Percentiles rank a stretch among this genome's conserved stretches.
Evolutionary conservation across 2,329 filamentous ascomycete genomes (phyloP).

Genomic region (Aureobasidium sp.): DNA sequence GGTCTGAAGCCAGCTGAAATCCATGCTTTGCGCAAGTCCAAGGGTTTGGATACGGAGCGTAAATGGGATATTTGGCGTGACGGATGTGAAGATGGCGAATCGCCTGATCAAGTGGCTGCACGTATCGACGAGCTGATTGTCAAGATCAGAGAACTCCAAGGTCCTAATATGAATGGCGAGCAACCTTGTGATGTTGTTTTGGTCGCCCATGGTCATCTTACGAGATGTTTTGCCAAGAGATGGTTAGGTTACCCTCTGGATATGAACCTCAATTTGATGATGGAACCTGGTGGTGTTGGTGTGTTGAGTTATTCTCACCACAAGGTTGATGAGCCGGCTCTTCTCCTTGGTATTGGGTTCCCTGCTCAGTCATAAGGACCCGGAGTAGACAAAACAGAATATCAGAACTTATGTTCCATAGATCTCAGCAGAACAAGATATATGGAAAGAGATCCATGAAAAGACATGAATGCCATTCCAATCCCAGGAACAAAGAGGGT

Average conservation of each 20-base stretch:
- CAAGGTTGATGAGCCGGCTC: slow-evolving; percentile 55
- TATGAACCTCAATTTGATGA: slow-evolving; percentile 79
- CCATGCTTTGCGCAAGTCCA: slow-evolving; percentile 46
- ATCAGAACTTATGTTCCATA: neutral
- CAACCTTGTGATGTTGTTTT: slow-evolving; percentile 75
- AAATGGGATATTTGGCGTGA: slow-evolving; percentile 92
- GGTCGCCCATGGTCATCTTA: slow-evolving; percentile 91
- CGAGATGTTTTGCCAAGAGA: slow-evolving; percentile 87
- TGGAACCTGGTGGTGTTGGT: slow-evolving; percentile 70
- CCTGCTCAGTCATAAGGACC: slow-evolving; percentile 3
- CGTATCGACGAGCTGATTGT: slow-evolving; percentile 80
- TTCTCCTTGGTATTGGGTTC: slow-evolving; percentile 46
- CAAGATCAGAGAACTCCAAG: slow-evolving; percentile 70
- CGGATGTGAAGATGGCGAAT: slow-evolving; percentile 74
- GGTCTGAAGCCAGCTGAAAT: slow-evolving; percentile 61
- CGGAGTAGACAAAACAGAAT: neutral
- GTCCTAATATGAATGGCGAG: slow-evolving; percentile 46
- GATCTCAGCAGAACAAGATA: too few species aligned
- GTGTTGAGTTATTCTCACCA: slow-evolving; percentile 59
- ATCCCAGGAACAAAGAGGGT: neutral
- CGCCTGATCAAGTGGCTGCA: slow-evolving; percentile 74
- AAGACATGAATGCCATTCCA: too few species aligned
- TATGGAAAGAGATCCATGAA: too few species aligned
- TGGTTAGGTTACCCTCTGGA: slow-evolving; percentile 81
- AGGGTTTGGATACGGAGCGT: slow-evolving; percentile 38